Evolutionary conservation across 2,329 filamentous ascomycete species (phyloP).

Genomic region (Chaetomium sp.): DNA sequence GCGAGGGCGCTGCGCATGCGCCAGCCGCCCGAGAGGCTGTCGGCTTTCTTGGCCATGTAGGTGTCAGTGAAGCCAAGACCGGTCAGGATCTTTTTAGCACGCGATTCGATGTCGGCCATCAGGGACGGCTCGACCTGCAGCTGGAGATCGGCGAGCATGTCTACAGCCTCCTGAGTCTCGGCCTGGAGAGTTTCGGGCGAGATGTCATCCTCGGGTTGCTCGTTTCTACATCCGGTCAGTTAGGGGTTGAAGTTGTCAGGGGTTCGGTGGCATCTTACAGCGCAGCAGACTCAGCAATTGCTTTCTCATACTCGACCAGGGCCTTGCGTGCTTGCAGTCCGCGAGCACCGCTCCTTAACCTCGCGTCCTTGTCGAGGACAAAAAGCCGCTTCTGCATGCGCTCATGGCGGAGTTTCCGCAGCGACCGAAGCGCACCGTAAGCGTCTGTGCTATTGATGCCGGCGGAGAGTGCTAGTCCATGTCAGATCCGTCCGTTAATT

Average conservation of each 20-base stretch:
- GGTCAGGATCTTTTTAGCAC: slow-evolving; percentile 65
- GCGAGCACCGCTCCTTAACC: slow-evolving; percentile 71
- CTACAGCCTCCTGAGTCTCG: slow-evolving; percentile 70
- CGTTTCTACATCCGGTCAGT: slow-evolving; percentile 40
- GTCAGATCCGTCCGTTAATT: not conserved
- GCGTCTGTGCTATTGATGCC: slow-evolving; percentile 62
- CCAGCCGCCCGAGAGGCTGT: slow-evolving; percentile 76
- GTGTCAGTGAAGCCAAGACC: slow-evolving; percentile 72
- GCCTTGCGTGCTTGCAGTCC: slow-evolving; percentile 77
- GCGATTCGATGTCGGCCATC: slow-evolving; percentile 64
- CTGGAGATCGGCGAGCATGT: slow-evolving; percentile 70
- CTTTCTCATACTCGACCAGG: slow-evolving; percentile 68
- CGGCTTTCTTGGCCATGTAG: slow-evolving; percentile 60
- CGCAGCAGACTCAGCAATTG: slow-evolving; percentile 58
- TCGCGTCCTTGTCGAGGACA: slow-evolving; percentile 71
- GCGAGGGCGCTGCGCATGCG: slow-evolving; percentile 70
- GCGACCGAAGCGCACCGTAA: slow-evolving; percentile 59
- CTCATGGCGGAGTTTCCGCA: slow-evolving; percentile 64
- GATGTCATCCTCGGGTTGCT: slow-evolving; percentile 60
- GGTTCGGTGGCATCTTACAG: slow-evolving; percentile 45
- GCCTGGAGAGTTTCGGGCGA: slow-evolving; percentile 57
- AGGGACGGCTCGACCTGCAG: slow-evolving; percentile 67
- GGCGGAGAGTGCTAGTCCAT: slow-evolving; percentile 54
- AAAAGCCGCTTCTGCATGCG: slow-evolving; percentile 65
- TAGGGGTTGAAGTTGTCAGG: not conserved